These are phyloP conservation scores for Xerocomellus amylosporus DNA, from an alignment of 768 basidiomycete species.

Conservation along the genomic window DNA sequence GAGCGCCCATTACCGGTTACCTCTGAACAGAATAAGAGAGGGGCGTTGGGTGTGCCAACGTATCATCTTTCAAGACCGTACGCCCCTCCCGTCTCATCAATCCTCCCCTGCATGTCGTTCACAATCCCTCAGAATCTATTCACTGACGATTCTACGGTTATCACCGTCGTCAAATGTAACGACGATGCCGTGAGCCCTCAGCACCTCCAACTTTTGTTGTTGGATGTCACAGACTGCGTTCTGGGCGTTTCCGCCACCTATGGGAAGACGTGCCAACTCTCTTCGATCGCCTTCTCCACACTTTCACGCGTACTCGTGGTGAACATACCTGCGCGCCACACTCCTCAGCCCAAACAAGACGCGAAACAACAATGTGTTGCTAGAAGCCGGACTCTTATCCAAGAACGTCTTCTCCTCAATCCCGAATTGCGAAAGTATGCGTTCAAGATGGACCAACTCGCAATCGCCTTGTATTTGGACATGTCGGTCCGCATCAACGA, in stretches of 20 bases:
- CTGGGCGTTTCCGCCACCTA: constrained; percentile 47
- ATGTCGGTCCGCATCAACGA: constrained; percentile 31
- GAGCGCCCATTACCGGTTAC: background rate
- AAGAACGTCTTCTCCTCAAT: constrained; percentile 33
- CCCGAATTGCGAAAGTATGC: constrained; percentile 33
- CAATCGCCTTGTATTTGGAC: constrained; percentile 40
- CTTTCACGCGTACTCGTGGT: constrained; percentile 36
- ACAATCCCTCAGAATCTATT: constrained; percentile 37
- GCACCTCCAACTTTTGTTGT: constrained; percentile 35
- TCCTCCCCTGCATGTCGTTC: constrained; percentile 15
- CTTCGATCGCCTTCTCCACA: constrained; percentile 41
- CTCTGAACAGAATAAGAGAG: constrained; percentile 5
- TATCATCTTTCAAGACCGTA: background rate
- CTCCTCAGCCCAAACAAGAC: background rate
- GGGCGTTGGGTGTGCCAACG: background rate
- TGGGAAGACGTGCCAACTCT: constrained; percentile 34
- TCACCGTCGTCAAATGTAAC: constrained; percentile 30
- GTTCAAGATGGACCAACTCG: constrained; percentile 48
- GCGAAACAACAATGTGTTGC: background rate
- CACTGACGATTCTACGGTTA: constrained; percentile 16
- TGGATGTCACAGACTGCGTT: constrained; percentile 20
- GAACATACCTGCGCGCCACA: constrained; percentile 21
- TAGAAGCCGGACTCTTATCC: constrained; percentile 25
- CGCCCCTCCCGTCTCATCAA: background rate
- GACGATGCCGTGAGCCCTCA: constrained; percentile 24